Conservation (phyloP, 306 rosid genomes). For the Boehmeria nivea region DNA sequence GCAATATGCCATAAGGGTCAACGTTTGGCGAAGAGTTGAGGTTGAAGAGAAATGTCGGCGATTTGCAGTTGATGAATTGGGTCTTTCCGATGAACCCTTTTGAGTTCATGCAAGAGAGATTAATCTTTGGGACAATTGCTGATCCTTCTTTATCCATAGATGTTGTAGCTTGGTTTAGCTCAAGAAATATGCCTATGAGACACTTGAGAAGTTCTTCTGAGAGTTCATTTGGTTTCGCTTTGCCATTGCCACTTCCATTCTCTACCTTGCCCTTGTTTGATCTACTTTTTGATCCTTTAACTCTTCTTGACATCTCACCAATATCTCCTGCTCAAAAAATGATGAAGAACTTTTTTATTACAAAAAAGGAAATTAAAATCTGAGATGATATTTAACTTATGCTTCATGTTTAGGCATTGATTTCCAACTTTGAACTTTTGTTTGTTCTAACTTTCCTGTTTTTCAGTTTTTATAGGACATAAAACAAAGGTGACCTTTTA, state of each 20-base stretch:
- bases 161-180: conserved; percentile 42
- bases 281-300: conserved; percentile 34
- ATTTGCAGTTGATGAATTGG: conserved; percentile 48
- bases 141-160: conserved; percentile 54
- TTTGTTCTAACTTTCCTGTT: no score
- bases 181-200: conserved; percentile 61
- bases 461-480: no score
- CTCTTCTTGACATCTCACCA: conserved; percentile 46
- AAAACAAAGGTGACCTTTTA: no score
- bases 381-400: no score
- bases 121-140: conserved; percentile 44
- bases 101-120: conserved; percentile 69
- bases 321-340: conserved; percentile 35
- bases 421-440: no score
- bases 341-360: no score
- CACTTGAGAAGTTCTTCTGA: conserved; percentile 76
- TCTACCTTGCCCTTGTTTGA: no score
- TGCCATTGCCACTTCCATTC: conserved; percentile 7
- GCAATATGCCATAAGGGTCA: conserved; percentile 64
- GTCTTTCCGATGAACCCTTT: conserved; percentile 52
- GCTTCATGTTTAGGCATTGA: no score
- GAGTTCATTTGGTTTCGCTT: conserved; percentile 66
- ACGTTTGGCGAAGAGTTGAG: conserved; percentile 30
- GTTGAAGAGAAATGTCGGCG: conserved; percentile 52
- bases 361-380: no score